Evolutionary conservation across 495 filamentous ascomycete species (phyloP), one percentile per base, ranked within the genome.

Genomic region (Penicillium macrosclerotiorum): DNA sequence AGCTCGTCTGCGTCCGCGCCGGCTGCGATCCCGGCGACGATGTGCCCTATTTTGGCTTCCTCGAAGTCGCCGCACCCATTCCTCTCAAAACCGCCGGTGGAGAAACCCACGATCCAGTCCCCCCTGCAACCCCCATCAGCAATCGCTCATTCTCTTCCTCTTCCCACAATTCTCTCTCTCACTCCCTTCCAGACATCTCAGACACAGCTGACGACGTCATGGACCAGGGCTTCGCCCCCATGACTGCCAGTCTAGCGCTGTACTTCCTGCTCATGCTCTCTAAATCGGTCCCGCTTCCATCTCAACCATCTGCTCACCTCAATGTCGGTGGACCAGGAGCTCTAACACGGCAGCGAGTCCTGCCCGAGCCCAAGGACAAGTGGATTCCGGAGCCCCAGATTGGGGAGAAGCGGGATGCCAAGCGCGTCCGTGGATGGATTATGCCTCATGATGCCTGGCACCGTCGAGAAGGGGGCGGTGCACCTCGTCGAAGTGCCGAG

Each of bases 371-470:
- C 1, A 80, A 86, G 47, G 90, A 96, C 63, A 71, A 75, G 51
- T 95, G 90, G 90, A 93, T 96, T 61, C 89, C 89, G 8, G 83
- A 84, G 71, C 84, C 86, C 27, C 85, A 90, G 55, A 72, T 86
- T 48, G 80, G 83, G 3, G 90, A 96, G 77, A 85, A 82, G 73
- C 73, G 90, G 16, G 85, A 88, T 68, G 89, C 89, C 37, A 95
- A 91, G 73, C 71, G 87, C 32, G 74, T 80, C 5, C 70, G 90
- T 13, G 90, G 90, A 0, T 96, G 90, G 89, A 81, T 94, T 1
- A 82, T 78, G 72, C 90, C 90, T 16, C 83, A 86, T 48, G 89
- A 95, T 68, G 65, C 78, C 32, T 75, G 80, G 69, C 74, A 78
- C 59, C 69, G 77, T 27, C 69, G 74, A 20, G 78, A 84, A 57